Evolutionary conservation across 2,329 filamentous ascomycete genomes (phyloP), one percentile per base, ranked within the genome.

Genomic region (Fusarium agapanthi): DNA sequence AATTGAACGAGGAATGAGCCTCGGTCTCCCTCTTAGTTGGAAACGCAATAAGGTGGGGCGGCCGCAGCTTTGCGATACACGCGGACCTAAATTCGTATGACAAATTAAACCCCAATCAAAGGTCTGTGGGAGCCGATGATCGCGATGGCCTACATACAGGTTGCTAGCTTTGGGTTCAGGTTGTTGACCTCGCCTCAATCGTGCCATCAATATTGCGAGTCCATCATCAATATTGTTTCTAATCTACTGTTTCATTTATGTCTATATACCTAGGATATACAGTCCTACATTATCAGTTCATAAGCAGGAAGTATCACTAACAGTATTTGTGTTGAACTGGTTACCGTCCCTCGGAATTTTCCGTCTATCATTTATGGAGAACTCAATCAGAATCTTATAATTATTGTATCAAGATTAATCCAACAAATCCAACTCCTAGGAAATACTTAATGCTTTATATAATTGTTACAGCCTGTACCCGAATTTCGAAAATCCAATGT

Each of bases 261-360:
- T n/a, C 14, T 7, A 22, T 3, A 15, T 15, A 12, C 13, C 20
- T 12, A 7, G 1, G 4, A 11, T 2, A 22, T 47, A n/a, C 12
- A 45, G n/a, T 15, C 22, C 8, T 47, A 5, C 13, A 22, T 15
- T 11, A 15, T 22, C 1, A 8, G 5, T 13, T 28, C 5, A 12
- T 13, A 22, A 20, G 2, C 8, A 16, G 40, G 14, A 43, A 24
- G 10, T 6, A 45, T 28, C 0, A 20, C 16, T 26, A 8, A 20
- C 12, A 26, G 43, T 18, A 0, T 12, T 24, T 18, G 8, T 26
- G 16, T n/a, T n/a, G 4, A 7, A 18, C 1, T 18, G 3, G 0
- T 48, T n/a, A n/a, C n/a, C n/a, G n/a, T n/a, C n/a, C 7, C 28
- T 32, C 28, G 45, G 22, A 48, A 1, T 32, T 48, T 18, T 48